phyloP scores from a whole-genome alignment of 2,329 filamentous ascomycete genomes.

The Aspergillus sp. region DNA sequence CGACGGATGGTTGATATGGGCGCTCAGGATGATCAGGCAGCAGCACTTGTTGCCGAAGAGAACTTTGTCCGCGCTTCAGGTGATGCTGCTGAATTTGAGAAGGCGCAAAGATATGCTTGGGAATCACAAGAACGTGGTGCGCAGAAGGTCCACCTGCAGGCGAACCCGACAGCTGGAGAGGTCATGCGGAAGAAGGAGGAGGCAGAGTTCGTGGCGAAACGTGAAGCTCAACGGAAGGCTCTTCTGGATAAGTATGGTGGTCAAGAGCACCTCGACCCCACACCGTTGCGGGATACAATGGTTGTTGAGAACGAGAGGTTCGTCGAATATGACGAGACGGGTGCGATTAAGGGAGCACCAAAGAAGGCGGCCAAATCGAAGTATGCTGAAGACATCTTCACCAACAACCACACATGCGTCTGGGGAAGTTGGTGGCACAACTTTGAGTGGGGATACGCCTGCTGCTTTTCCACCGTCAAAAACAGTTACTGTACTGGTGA shows the following conservation, averaged over 20 bases:
- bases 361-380: slow-evolving; percentile 80
- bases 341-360: slow-evolving; percentile 83
- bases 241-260: slow-evolving; percentile 82
- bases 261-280: slow-evolving; percentile 62
- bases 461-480: slow-evolving; percentile 89
- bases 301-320: slow-evolving; percentile 82
- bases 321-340: slow-evolving; percentile 91
- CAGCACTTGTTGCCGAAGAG: slow-evolving; percentile 84
- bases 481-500: slow-evolving; percentile 98
- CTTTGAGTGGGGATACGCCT: slow-evolving; percentile 94
- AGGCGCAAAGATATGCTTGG: slow-evolving; percentile 88
- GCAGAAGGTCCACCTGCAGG: slow-evolving; percentile 85
- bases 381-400: slow-evolving; percentile 82
- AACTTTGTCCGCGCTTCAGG: slow-evolving; percentile 87
- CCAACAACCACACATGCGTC: slow-evolving; percentile 88
- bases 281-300: slow-evolving; percentile 65
- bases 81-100: slow-evolving; percentile 90
- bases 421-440: slow-evolving; percentile 98
- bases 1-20: slow-evolving; percentile 85
- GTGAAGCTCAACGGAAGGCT: slow-evolving; percentile 66
- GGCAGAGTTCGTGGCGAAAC: slow-evolving; percentile 70
- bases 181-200: slow-evolving; percentile 77
- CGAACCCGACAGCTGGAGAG: slow-evolving; percentile 92
- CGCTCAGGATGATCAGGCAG: slow-evolving; percentile 75
- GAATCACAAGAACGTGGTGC: slow-evolving; percentile 84